These are phyloP conservation scores for Didymosphaeria variabile DNA, from an alignment of 2,329 filamentous ascomycete species.

Conservation along the genomic window DNA sequence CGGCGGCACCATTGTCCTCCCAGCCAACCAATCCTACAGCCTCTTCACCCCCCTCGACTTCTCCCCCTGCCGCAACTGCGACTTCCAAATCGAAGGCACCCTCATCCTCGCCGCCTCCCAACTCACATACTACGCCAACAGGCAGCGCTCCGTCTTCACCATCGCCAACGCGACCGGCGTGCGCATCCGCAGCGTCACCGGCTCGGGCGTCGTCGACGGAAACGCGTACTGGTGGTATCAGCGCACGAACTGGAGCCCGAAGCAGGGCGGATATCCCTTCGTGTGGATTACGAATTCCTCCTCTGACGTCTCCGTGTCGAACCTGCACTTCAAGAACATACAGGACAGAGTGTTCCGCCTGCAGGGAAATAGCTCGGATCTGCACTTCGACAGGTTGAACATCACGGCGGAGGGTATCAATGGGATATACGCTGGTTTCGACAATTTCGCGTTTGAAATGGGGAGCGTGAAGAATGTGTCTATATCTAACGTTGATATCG, in stretches of 20 bases:
- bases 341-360: slow-evolving; percentile 56
- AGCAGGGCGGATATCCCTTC: slow-evolving; percentile 12
- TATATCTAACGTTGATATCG: slow-evolving; percentile 56
- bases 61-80: slow-evolving; percentile 52
- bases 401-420: slow-evolving; percentile 8
- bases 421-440: slow-evolving; percentile 24
- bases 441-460: slow-evolving; percentile 56
- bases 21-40: slow-evolving; percentile 52
- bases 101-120: slow-evolving; percentile 50
- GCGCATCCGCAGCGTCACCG: slow-evolving; percentile 53
- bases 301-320: slow-evolving; percentile 48
- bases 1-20: slow-evolving; percentile 58
- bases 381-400: slow-evolving; percentile 48
- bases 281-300: slow-evolving; percentile 49
- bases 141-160: slow-evolving; percentile 53
- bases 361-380: slow-evolving; percentile 47
- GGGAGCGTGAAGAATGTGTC: slow-evolving; percentile 49
- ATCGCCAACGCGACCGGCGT: slow-evolving; percentile 50
- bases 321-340: slow-evolving; percentile 53
- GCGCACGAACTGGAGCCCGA: slow-evolving; percentile 26
- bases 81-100: slow-evolving; percentile 57
- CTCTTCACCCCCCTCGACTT: slow-evolving; percentile 55
- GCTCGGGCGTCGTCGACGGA: slow-evolving; percentile 56
- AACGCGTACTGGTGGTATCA: slow-evolving; percentile 54
- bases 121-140: slow-evolving; percentile 52